A percentile compares a stretch with the other conserved stretches of the same genome.
Evolutionary conservation across 2,329 filamentous ascomycete species (phyloP).

Genomic region (Nigrospora osmanthi): DNA sequence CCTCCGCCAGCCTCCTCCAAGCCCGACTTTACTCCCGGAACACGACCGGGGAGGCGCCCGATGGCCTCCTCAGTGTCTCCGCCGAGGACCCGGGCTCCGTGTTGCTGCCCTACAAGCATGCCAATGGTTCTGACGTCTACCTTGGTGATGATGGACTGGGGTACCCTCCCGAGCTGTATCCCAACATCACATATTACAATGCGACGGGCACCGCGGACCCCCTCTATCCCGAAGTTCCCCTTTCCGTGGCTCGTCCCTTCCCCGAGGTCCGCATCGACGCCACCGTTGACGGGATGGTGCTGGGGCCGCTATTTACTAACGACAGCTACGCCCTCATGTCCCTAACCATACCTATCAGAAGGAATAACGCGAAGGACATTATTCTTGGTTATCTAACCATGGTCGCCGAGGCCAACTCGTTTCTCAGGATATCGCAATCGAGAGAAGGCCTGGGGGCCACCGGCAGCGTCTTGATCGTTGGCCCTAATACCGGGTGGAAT

Average conservation of each 20-base stretch:
- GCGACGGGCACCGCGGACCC: constrained; percentile 30
- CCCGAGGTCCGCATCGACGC: constrained; percentile 40
- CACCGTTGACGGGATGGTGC: constrained; percentile 51
- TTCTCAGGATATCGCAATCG: constrained; percentile 55
- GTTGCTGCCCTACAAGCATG: constrained; percentile 50
- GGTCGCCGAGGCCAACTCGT: constrained; percentile 58
- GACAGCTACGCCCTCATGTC: constrained; percentile 69
- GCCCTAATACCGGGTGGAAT: constrained; percentile 60
- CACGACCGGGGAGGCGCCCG: constrained; percentile 38
- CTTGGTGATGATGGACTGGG: constrained; percentile 58
- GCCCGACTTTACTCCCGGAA: constrained; percentile 66
- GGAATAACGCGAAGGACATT: constrained; percentile 51
- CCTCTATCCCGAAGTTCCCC: constrained; percentile 29
- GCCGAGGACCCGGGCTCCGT: constrained; percentile 39
- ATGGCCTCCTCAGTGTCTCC: constrained; percentile 59
- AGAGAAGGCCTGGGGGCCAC: constrained; percentile 63
- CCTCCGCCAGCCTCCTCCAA: constrained; percentile 53
- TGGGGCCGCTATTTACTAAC: constrained; percentile 71
- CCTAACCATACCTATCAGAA: constrained; percentile 70
- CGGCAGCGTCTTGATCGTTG: constrained; percentile 64
- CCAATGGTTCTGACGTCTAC: constrained; percentile 49
- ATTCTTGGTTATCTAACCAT: constrained; percentile 80
- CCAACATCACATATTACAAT: constrained; percentile 63
- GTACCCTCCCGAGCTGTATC: constrained; percentile 67
- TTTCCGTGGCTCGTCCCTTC: constrained; percentile 40